These are phyloP conservation scores for Penicillium simplicissimum DNA, from an alignment of 495 filamentous ascomycete genomes.

Conservation along the genomic window DNA sequence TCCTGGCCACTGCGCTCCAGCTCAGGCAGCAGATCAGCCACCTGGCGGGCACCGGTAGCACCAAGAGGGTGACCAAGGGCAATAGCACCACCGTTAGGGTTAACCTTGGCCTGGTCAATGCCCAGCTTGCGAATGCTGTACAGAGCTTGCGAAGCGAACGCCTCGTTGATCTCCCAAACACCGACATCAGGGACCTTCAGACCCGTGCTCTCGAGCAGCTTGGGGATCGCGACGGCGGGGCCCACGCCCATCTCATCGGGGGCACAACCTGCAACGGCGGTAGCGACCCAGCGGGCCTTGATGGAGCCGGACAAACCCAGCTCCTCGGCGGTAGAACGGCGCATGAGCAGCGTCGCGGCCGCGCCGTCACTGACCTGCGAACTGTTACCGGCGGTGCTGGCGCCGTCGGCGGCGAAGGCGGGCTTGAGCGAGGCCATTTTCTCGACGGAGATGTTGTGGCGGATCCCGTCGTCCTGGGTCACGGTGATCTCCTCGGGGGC, in stretches of 20 bases:
- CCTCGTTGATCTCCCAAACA: conserved; percentile 97
- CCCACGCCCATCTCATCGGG: conserved; percentile 96
- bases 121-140: conserved; percentile 78
- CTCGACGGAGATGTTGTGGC: conserved; percentile 64
- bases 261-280: conserved; percentile 69
- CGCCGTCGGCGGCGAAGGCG: conserved; percentile 71
- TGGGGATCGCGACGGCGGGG: conserved; percentile 82
- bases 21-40: conserved; percentile 72
- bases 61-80: conserved; percentile 93
- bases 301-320: conserved; percentile 69
- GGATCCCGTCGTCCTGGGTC: conserved; percentile 77
- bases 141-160: conserved; percentile 86
- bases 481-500: conserved; percentile 62
- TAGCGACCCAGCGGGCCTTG: conserved; percentile 76
- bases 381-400: conserved; percentile 84
- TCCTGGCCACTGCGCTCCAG: conserved; percentile 62
- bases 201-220: conserved; percentile 66
- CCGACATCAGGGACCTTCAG: conserved; percentile 68
- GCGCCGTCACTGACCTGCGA: conserved; percentile 87
- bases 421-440: conserved; percentile 78
- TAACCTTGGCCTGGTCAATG: conserved; percentile 67
- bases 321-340: conserved; percentile 74
- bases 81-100: conserved; percentile 92
- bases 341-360: conserved; percentile 78
- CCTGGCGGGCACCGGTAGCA: conserved; percentile 82